Evolutionary conservation across 164 flowering plant species (phyloP), one percentile per base, ranked within the genome.

Genomic region (Magnolia kwangsiensis): DNA sequence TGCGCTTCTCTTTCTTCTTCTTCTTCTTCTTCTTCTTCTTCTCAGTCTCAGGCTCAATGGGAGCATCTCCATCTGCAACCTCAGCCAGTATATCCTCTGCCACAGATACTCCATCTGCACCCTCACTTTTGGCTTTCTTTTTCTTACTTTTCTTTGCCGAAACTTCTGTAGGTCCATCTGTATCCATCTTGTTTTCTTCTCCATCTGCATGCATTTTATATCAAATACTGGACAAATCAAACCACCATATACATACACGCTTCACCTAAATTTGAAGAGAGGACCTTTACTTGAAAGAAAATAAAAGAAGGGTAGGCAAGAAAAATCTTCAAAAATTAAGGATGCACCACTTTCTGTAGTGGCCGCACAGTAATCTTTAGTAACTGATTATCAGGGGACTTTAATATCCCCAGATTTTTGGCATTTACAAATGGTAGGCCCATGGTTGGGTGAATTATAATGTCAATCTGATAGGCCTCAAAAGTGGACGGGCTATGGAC

Each of bases 11-110:
- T 71, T 90, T 86, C 76, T 90, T 88, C 67, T 80, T 87, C 76
- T 87, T 88, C 83, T 90, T 86, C 76, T 90, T 88, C 67, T 80
- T 87, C 76, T 87, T 88, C 83, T 89, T 90, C 87, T 88, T 91
- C 71, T 84, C 89, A 0, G 85, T 79, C 45, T 84, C 81, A 6
- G 83, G 70, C 59, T 85, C 86, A 70, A 80, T 84, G 0, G 80
- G 8, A 72, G 78, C 84, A 74, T 80, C 82, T 50, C 87, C 92
- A 72, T 87, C 84, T 64, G 85, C 76, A 67, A 61, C 76, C 51
- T 75, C 76, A 16, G 73, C 29, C 23, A 82, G 78, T n/a, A 82
- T 77, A 27, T 84, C 87, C 51, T 77, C 85, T 18, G 50, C 80
- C 83, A 86, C 79, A 4, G 85, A 73, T 31, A 80, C 87, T 59